Evolutionary conservation across 2,329 filamentous ascomycete species (phyloP).

Genomic region (Fusarium mexicanum): DNA sequence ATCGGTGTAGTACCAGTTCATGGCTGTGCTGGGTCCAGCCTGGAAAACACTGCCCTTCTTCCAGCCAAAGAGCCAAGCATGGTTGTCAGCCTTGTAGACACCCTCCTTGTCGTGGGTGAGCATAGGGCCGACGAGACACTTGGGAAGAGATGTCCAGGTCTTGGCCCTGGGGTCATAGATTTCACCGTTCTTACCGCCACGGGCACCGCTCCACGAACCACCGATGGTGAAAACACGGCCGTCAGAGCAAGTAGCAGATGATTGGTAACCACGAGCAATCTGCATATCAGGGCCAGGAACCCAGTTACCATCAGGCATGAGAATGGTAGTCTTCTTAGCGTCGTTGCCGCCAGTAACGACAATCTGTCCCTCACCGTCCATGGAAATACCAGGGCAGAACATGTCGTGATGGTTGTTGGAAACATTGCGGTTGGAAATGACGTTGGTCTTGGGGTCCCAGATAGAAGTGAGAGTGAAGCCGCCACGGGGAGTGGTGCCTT

Average conservation of each 20-base stretch:
- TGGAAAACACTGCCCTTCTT: conserved; percentile 63
- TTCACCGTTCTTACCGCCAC: conserved; percentile 31
- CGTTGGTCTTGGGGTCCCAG: conserved; percentile 28
- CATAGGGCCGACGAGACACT: conserved; percentile 57
- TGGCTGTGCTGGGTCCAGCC: conserved; percentile 60
- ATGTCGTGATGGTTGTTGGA: conserved; percentile 61
- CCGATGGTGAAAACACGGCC: conserved; percentile 35
- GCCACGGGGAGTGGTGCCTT: conserved; percentile 21
- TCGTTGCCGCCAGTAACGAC: conserved; percentile 65
- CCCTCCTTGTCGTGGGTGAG: conserved; percentile 54
- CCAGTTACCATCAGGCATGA: conserved; percentile 44
- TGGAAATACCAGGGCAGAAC: conserved; percentile 66
- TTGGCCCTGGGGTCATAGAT: conserved; percentile 25
- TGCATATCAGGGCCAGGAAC: conserved; percentile 28
- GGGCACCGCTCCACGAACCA: conserved; percentile 32
- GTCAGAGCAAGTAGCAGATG: conserved; percentile 29
- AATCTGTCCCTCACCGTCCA: conserved; percentile 59
- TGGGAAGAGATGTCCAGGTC: conserved; percentile 29
- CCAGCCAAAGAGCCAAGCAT: conserved; percentile 45
- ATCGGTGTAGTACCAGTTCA: conserved; percentile 65
- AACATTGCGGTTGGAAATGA: conserved; percentile 36
- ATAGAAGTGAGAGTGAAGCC: conserved; percentile 32
- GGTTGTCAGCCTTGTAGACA: conserved; percentile 53
- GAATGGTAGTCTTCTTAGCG: conserved; percentile 59
- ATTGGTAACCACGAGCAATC: conserved; percentile 29